These are phyloP conservation scores for Trichoderma gamsii DNA, from an alignment of 495 filamentous ascomycete species.

Conservation along the genomic window DNA sequence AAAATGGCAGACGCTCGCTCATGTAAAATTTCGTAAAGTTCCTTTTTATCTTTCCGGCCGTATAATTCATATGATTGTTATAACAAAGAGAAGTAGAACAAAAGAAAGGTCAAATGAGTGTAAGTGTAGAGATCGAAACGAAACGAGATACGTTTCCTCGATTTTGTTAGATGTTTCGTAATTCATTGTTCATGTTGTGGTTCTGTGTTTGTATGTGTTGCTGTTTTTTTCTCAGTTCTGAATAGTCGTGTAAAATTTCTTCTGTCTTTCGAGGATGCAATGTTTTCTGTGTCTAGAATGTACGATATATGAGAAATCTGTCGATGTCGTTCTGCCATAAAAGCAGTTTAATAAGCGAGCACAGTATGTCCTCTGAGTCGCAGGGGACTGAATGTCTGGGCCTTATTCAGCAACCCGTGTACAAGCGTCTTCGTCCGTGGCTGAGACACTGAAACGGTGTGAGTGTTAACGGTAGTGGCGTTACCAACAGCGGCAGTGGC, in stretches of 20 bases:
- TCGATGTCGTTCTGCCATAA: neutral
- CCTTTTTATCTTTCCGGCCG: neutral
- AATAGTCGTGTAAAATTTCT: neutral
- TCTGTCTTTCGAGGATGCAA: neutral
- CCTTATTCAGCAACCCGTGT: neutral
- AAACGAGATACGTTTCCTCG: neutral
- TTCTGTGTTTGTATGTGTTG: neutral
- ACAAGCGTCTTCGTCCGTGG: neutral
- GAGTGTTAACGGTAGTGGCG: neutral
- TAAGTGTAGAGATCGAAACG: neutral
- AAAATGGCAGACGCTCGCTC: conserved; percentile 7
- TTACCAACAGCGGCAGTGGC: neutral
- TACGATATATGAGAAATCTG: neutral
- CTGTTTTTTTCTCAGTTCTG: neutral
- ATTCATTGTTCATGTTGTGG: conserved; percentile 5
- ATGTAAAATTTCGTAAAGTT: neutral
- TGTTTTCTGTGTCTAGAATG: neutral
- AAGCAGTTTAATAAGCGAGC: neutral
- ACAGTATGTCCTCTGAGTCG: conserved; percentile 3
- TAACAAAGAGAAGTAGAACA: neutral
- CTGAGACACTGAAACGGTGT: neutral
- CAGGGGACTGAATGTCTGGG: neutral
- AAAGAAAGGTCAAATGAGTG: neutral
- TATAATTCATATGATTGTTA: neutral
- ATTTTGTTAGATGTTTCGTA: neutral